Conservation (phyloP, 164 flowering plant genomes). For the Sextonia rubra region DNA sequence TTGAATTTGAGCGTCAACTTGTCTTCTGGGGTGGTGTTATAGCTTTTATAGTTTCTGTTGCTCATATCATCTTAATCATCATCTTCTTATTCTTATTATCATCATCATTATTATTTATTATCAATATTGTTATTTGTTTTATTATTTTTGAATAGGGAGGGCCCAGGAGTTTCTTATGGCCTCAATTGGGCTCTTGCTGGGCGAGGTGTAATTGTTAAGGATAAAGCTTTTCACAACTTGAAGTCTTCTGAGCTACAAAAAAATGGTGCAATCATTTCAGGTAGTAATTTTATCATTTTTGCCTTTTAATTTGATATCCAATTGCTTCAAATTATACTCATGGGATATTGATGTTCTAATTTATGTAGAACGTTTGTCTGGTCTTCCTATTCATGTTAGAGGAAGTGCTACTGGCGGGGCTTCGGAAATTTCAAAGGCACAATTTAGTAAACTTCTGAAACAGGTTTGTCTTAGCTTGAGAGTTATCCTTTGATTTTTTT, state of each 20-base stretch:
- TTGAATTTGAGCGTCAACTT: background rate
- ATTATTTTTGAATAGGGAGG: constrained; percentile 24
- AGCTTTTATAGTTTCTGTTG: background rate
- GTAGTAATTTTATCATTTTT: constrained; percentile 11
- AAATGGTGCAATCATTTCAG: constrained; percentile 41
- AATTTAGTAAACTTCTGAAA: constrained; percentile 46
- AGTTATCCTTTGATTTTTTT: background rate
- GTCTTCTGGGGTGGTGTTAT: background rate
- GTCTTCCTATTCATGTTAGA: constrained; percentile 41
- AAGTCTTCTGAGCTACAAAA: constrained; percentile 41
- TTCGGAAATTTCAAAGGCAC: constrained; percentile 40
- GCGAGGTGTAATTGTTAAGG: constrained; percentile 51
- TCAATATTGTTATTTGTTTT: background rate
- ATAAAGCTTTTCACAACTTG: constrained; percentile 49
- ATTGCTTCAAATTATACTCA: background rate
- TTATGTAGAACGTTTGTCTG: constrained; percentile 33
- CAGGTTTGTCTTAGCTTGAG: constrained; percentile 28
- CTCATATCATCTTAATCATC: background rate
- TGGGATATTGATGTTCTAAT: constrained; percentile 3
- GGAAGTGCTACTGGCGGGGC: constrained; percentile 30
- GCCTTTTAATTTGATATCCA: background rate
- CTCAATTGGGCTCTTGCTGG: constrained; percentile 53
- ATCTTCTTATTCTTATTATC: no score
- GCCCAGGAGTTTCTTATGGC: constrained; percentile 38
- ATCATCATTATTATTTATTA: constrained; percentile 7